These are phyloP conservation scores for Benincasa hispida DNA, from an alignment of 306 rosid genomes.

Conservation along the genomic window DNA sequence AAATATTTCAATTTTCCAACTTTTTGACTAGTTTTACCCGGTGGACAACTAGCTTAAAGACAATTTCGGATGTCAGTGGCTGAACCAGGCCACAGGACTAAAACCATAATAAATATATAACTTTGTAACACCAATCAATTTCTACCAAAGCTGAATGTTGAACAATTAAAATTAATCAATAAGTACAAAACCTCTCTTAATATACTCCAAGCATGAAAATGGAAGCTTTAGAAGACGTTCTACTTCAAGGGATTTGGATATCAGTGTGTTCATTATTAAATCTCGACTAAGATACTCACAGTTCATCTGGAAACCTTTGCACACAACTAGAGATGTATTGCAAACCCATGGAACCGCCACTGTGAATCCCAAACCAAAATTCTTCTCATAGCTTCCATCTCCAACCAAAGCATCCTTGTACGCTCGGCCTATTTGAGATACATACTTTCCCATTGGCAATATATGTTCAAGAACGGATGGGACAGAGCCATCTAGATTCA, in stretches of 20 bases:
- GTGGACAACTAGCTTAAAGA: too few relatives aligned
- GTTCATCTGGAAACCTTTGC: conserved; percentile 41
- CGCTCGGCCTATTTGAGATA: conserved; percentile 45
- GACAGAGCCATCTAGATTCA: conserved; percentile 35
- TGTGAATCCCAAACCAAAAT: conserved; percentile 61
- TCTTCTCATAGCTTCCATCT: conserved; percentile 9
- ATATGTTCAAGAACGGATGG: conserved; percentile 34
- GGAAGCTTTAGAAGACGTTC: conserved; percentile 58
- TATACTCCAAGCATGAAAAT: conserved; percentile 61
- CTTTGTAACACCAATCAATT: neutral
- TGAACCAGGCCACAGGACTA: too few relatives aligned
- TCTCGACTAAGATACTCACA: conserved; percentile 20
- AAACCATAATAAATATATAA: too few relatives aligned
- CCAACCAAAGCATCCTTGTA: conserved; percentile 55
- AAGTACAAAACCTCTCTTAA: conserved; percentile 55
- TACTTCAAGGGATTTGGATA: conserved; percentile 59
- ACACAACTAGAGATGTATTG: conserved; percentile 73
- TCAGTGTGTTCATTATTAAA: conserved; percentile 28
- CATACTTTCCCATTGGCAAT: conserved; percentile 63
- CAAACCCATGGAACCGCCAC: conserved; percentile 85
- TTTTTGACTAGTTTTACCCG: too few relatives aligned
- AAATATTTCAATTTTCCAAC: too few relatives aligned
- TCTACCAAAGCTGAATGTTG: neutral
- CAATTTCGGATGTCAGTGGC: too few relatives aligned
- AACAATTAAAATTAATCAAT: conserved; percentile 25